Evolutionary conservation across 108 stramenopile species (phyloP).

Genomic region (Nitzschia palea): DNA sequence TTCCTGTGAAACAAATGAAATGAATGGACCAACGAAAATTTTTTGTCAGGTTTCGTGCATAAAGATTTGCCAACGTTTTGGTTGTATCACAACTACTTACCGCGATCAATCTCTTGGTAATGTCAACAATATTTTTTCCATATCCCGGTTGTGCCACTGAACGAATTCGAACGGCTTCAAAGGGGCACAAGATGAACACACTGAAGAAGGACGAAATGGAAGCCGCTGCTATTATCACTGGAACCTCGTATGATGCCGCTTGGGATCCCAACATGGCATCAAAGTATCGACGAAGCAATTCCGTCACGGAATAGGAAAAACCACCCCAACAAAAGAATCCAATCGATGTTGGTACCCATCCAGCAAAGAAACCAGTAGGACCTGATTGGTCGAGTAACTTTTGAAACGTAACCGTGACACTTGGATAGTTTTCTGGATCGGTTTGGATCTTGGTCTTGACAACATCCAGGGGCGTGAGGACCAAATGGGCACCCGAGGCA

Average conservation of each 20-base stretch:
- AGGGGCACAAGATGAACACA: conserved; percentile 62
- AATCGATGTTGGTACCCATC: conserved; percentile 82
- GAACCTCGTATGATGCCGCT: conserved; percentile 43
- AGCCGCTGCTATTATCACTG: conserved; percentile 46
- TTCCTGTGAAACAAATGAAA: conserved; percentile 23
- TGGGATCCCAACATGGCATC: conserved; percentile 17
- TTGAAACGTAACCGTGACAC: conserved; percentile 52
- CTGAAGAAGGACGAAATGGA: conserved; percentile 49
- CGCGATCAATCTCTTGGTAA: conserved; percentile 46
- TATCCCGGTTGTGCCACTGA: conserved; percentile 67
- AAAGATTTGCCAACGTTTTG: too few species aligned
- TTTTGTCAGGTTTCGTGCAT: too few species aligned
- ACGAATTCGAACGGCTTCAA: conserved; percentile 71
- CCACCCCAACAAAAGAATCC: conserved; percentile 83
- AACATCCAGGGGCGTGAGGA: conserved; percentile 60
- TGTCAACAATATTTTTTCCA: conserved; percentile 54
- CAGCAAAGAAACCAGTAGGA: conserved; percentile 61
- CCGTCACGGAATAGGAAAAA: conserved; percentile 67
- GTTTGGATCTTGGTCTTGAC: conserved; percentile 83
- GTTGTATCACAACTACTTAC: too few species aligned
- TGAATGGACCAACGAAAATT: too few species aligned
- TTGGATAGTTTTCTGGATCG: conserved; percentile 70
- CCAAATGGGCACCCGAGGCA: conserved; percentile 69
- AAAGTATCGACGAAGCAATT: conserved; percentile 61
- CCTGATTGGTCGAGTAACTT: conserved; percentile 62